Conservation (phyloP, 768 basidiomycete genomes). For the Cubamyces sp. region DNA sequence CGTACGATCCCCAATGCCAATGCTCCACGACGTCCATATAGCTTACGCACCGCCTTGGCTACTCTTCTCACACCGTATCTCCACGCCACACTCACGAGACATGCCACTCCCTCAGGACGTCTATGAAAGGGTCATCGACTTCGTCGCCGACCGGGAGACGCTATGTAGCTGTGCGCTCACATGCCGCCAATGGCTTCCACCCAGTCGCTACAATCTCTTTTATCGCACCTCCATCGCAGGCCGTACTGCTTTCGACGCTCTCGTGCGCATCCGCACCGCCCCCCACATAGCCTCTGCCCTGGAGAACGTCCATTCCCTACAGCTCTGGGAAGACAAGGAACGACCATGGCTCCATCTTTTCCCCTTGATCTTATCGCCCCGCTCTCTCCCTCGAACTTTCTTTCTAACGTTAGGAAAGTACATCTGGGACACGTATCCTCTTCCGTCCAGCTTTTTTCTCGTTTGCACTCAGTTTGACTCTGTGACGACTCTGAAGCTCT, state of each 20-base stretch:
- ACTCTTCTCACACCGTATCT: neutral
- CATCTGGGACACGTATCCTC: constrained; percentile 2
- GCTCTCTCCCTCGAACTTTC: neutral
- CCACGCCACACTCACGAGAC: neutral
- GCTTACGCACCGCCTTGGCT: neutral
- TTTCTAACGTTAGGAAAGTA: constrained; percentile 2
- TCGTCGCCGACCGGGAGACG: constrained; percentile 14
- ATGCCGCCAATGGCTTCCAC: constrained; percentile 13
- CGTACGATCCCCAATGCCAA: too few relatives aligned
- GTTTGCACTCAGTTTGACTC: constrained; percentile 1
- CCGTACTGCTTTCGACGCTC: constrained; percentile 7
- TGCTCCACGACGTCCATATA: neutral
- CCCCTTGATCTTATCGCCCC: neutral
- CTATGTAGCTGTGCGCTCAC: constrained; percentile 21
- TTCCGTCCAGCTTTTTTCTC: neutral
- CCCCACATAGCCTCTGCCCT: constrained; percentile 4
- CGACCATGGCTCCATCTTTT: constrained; percentile 20
- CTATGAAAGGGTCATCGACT: constrained; percentile 2
- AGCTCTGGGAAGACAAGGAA: constrained; percentile 11
- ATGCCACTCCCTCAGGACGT: constrained; percentile 16
- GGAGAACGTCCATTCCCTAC: constrained; percentile 7
- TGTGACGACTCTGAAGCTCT: constrained; percentile 8
- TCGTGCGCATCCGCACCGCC: constrained; percentile 5
- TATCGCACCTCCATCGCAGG: neutral
- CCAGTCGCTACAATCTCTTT: constrained; percentile 20